phyloP scores from a whole-genome alignment of 257 asterid genomes.

The Nicotiana tabacum region DNA sequence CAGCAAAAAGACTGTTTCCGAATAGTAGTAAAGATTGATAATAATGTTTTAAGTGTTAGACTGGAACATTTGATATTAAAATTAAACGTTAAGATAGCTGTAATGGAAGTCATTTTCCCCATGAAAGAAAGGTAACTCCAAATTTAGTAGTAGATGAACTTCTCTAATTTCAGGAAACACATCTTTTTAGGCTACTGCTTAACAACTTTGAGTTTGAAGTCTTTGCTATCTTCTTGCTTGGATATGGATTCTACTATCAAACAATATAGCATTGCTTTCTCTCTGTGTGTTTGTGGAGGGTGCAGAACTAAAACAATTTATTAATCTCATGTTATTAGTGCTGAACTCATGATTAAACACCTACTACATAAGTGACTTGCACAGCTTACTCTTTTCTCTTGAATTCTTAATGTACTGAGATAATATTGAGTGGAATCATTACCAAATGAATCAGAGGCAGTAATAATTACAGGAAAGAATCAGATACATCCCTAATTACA shows the following conservation, averaged over 20 bases:
- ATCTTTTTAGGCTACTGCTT: not conserved
- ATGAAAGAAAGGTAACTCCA: not conserved
- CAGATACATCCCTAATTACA: not conserved
- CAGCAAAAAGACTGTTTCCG: no score
- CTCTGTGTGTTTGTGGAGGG: no score
- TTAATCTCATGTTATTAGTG: no score
- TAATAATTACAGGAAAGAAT: not conserved
- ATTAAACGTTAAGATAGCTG: no score
- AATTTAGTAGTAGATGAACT: not conserved
- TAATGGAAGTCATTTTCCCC: no score
- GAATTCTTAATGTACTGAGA: not conserved
- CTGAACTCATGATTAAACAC: no score
- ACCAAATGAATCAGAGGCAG: not conserved
- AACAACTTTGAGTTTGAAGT: constrained; percentile 1
- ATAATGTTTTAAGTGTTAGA: no score
- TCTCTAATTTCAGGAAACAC: not conserved
- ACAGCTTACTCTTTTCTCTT: not conserved
- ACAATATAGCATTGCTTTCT: no score
- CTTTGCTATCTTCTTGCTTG: constrained; percentile 5
- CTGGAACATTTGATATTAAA: no score
- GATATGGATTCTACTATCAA: not conserved
- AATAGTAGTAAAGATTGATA: no score
- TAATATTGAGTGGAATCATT: not conserved
- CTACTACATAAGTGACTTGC: not conserved
- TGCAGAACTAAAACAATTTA: no score